Evolutionary conservation across 2,329 filamentous ascomycete genomes (phyloP), one percentile per base, ranked within the genome.

Genomic region (Dactylella cylindrospora): DNA sequence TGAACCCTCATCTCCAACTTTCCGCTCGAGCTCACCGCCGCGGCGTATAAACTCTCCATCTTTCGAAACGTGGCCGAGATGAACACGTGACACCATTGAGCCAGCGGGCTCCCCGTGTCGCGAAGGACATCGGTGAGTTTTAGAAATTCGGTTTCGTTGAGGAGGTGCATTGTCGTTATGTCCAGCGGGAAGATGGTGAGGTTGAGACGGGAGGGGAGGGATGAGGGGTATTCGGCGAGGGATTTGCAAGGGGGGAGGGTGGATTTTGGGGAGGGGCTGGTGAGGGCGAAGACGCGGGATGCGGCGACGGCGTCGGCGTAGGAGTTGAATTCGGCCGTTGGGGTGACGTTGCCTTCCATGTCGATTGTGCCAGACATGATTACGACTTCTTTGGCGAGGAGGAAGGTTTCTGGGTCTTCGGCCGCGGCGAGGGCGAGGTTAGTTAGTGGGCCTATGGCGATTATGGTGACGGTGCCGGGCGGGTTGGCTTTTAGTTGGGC

Each of bases 341-440:
- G 91, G 38, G 83, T 84, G 70, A 88, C 83, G 73, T 98, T 98
- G 67, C 93, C 93, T 44, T 84, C 80, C 36, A 83, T 76, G 59
- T 86, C 79, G 49, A 98, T 80, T 19, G 88, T 84, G 60, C 93
- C 93, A 59, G 91, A 93, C 93, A 98, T 98, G 39, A 96, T 87
- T 3, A 95, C 85, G 2, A 98, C 80, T 73, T 97, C 90, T 72
- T 94, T 95, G 41, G 84, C 88, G 35, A 84, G 83, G 51, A 98
- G 78, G 73, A 98, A 96, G 0, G 90, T 85, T 73, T 91, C 88
- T 0, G 90, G 85, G 43, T 97, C 91, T 69, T 89, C 83, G 10
- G 89, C 84, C 2, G 93, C 90, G 2, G 93, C 93, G 20, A 95
- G 74, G 1, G 93, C 93, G 23, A 95, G 76, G 71, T 95, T 98